phyloP scores from a whole-genome alignment of 2,329 filamentous ascomycete species.

The Trichoderma pleuroti region DNA sequence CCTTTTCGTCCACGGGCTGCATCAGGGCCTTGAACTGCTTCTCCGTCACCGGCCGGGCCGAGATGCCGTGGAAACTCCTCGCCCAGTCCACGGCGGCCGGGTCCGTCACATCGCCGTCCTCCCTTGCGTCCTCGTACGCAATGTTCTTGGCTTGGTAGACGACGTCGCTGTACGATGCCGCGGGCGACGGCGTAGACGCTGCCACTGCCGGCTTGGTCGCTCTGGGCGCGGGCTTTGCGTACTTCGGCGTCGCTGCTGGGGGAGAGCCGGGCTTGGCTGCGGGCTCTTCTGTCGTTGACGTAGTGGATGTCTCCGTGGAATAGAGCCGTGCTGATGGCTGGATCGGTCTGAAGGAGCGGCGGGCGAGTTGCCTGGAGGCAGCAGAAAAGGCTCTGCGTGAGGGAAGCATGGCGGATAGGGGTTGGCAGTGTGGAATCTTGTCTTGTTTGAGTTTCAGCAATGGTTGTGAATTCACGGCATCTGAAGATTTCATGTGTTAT shows the following conservation, averaged over 20 bases:
- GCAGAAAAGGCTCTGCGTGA: slow-evolving; percentile 25
- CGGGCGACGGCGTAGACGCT: background rate
- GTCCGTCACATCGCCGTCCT: slow-evolving; percentile 10
- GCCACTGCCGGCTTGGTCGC: background rate
- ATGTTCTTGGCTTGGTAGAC: slow-evolving; percentile 23
- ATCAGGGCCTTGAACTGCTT: slow-evolving; percentile 68
- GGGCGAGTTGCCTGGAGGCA: slow-evolving; percentile 22
- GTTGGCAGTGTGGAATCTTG: background rate
- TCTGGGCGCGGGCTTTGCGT: background rate
- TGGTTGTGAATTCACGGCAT: background rate
- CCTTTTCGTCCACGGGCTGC: slow-evolving; percentile 61
- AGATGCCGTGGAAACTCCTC: slow-evolving; percentile 77
- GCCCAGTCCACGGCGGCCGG: slow-evolving; percentile 65
- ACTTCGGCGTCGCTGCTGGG: background rate
- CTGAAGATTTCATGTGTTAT: slow-evolving; percentile 1
- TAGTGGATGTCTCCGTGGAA: slow-evolving; percentile 24
- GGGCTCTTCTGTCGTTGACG: background rate
- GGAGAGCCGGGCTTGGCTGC: slow-evolving; percentile 3
- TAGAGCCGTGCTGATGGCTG: slow-evolving; percentile 24
- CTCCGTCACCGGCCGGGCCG: slow-evolving; percentile 63
- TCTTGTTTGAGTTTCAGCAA: background rate
- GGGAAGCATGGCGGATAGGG: slow-evolving; percentile 27
- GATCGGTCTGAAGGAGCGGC: slow-evolving; percentile 22
- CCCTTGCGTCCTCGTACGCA: slow-evolving; percentile 18
- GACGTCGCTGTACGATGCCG: slow-evolving; percentile 6